These are phyloP conservation scores for Ampelomyces quisqualis DNA, from an alignment of 2,329 filamentous ascomycete genomes.

Conservation along the genomic window DNA sequence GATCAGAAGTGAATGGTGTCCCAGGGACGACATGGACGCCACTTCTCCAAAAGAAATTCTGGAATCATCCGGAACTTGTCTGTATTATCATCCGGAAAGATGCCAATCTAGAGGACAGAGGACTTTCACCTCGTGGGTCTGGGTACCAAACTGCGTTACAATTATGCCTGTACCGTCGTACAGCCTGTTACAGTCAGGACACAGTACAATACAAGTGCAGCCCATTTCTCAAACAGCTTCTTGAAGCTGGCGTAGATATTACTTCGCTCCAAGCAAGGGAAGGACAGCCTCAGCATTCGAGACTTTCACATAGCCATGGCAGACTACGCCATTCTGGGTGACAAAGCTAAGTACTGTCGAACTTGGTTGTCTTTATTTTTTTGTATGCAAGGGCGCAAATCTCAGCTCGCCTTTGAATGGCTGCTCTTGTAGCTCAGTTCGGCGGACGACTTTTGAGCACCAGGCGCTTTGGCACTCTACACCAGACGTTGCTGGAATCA, in stretches of 20 bases:
- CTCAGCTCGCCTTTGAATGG: conserved; percentile 24
- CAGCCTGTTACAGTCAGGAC: conserved; percentile 18
- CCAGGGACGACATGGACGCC: conserved; percentile 31
- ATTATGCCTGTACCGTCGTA: conserved; percentile 28
- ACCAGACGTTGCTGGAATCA: conserved; percentile 22
- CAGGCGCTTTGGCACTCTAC: conserved; percentile 39
- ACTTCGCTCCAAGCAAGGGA: conserved; percentile 18
- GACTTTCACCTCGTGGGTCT: conserved; percentile 8
- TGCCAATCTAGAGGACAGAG: conserved; percentile 27
- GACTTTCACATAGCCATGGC: conserved; percentile 35
- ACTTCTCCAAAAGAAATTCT: conserved; percentile 35
- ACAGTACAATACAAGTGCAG: conserved; percentile 20
- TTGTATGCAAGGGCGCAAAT: conserved; percentile 29
- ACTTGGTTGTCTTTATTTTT: conserved; percentile 29
- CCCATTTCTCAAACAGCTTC: conserved; percentile 29
- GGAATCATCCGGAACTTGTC: conserved; percentile 34
- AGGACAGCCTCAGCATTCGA: conserved; percentile 22
- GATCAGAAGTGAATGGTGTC: conserved; percentile 31
- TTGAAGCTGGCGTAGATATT: conserved; percentile 35
- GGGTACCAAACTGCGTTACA: conserved; percentile 26
- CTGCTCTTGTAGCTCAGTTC: conserved; percentile 23
- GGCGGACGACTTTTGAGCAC: conserved; percentile 30
- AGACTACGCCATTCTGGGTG: conserved; percentile 26
- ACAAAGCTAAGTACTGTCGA: conserved; percentile 21
- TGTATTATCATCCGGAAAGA: conserved; percentile 32